Evolutionary conservation across 768 basidiomycete genomes (phyloP).

Genomic region (Peribolospora kevripleyi): DNA sequence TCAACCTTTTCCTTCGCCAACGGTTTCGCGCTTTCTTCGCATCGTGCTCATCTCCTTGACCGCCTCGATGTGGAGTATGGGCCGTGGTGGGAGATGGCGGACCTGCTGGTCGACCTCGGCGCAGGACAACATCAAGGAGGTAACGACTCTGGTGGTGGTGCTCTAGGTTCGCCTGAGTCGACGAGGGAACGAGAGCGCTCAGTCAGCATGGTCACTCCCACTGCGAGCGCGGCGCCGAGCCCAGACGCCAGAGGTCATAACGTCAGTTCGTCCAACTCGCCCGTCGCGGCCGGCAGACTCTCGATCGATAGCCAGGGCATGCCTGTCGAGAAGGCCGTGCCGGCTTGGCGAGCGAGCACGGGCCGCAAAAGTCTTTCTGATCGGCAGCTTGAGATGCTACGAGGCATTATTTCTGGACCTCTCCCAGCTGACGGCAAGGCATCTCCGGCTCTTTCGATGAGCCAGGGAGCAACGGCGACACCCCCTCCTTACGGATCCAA

Average conservation of each 20-base stretch:
- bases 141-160: neutral
- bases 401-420: neutral
- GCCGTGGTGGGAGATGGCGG: slow-evolving; percentile 13
- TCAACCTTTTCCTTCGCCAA: neutral
- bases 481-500: too few species aligned
- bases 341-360: slow-evolving; percentile 4
- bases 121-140: slow-evolving; percentile 2
- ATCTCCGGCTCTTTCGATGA: too few species aligned
- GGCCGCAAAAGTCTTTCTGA: slow-evolving; percentile 4
- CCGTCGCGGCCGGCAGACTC: neutral
- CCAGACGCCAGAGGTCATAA: neutral
- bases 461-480: too few species aligned
- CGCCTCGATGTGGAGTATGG: slow-evolving; percentile 8
- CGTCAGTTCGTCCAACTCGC: neutral
- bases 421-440: too few species aligned
- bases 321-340: neutral
- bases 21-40: neutral
- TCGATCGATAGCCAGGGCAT: neutral
- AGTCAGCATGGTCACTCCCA: too few species aligned
- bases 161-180: too few species aligned
- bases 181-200: too few species aligned
- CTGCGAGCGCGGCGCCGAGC: neutral
- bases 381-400: slow-evolving; percentile 9
- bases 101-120: slow-evolving; percentile 12
- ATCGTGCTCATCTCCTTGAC: neutral